A percentile compares a stretch with the other conserved stretches of the same genome.
Conservation (phyloP, 176 grass and related monocot genomes). For the Aegilops longissima region DNA sequence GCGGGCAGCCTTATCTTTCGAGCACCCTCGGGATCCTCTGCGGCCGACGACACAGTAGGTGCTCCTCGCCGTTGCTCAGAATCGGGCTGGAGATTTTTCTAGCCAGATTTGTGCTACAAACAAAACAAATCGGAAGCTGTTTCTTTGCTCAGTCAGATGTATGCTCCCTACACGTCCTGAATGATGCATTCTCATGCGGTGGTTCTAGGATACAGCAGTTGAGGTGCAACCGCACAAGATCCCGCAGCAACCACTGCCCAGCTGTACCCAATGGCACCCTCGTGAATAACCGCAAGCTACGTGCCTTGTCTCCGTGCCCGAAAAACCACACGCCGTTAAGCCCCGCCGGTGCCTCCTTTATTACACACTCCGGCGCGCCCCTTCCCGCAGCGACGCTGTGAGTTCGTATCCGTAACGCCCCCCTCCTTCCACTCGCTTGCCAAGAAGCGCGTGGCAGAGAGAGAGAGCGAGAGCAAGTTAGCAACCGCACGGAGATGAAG, state of each 20-base stretch:
- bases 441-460: not conserved
- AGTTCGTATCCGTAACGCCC: conserved; percentile 23
- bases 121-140: too few relatives aligned
- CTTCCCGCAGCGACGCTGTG: conserved; percentile 28
- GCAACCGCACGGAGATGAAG: conserved; percentile 52
- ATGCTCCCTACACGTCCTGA: too few relatives aligned
- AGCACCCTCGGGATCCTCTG: not conserved
- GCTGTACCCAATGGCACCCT: not conserved
- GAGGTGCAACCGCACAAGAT: conserved; percentile 19
- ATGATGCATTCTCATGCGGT: not conserved
- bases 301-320: not conserved
- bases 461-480: not conserved
- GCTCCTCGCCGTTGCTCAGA: too few relatives aligned
- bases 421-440: not conserved
- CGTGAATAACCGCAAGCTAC: not conserved
- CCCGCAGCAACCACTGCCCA: not conserved
- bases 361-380: conserved; percentile 20
- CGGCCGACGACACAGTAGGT: not conserved
- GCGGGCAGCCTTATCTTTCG: conserved; percentile 43
- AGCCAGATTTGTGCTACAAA: too few relatives aligned
- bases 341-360: conserved; percentile 3
- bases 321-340: conserved; percentile 37
- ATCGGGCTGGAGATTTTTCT: too few relatives aligned
- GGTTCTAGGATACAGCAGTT: not conserved
- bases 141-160: too few relatives aligned